Conservation (phyloP, 352 stramenopile species). For the Phytophthora pistaciae region DNA sequence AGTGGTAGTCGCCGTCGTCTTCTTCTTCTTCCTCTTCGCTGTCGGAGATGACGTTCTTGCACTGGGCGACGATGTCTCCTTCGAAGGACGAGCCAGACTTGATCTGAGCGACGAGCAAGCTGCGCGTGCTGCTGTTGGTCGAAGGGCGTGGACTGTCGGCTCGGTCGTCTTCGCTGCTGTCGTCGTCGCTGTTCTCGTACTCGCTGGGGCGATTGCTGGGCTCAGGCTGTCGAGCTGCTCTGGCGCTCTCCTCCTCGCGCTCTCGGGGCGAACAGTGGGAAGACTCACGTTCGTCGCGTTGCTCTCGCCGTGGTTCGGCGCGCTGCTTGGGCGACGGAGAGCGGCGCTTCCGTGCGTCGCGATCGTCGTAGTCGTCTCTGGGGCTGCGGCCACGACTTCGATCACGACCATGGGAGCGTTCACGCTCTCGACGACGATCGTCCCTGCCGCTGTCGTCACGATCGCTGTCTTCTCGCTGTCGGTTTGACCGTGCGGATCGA, state of each 20-base stretch:
- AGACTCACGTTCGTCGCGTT: constrained; percentile 12
- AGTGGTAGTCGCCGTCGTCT: constrained; percentile 31
- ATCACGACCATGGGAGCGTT: constrained; percentile 2
- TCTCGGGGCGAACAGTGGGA: constrained; percentile 20
- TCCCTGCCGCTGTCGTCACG: constrained; percentile 14
- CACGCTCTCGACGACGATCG: constrained; percentile 10
- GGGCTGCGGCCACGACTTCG: constrained; percentile 12
- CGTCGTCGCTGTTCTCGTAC: constrained; percentile 28
- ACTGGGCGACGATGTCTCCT: neutral
- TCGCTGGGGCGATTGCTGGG: constrained; percentile 13
- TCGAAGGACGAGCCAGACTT: constrained; percentile 49
- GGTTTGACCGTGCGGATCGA: constrained; percentile 15
- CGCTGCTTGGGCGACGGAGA: constrained; percentile 22
- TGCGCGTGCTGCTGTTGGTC: constrained; percentile 39
- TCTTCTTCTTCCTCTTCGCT: constrained; percentile 46
- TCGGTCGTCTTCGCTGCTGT: constrained; percentile 41
- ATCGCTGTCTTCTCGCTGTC: constrained; percentile 21
- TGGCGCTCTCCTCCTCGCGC: constrained; percentile 15
- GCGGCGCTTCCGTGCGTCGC: constrained; percentile 14
- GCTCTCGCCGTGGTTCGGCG: constrained; percentile 6
- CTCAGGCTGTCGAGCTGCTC: neutral
- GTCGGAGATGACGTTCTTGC: constrained; percentile 37
- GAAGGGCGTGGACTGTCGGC: constrained; percentile 32
- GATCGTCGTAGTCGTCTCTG: constrained; percentile 14
- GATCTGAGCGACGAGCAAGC: constrained; percentile 68